phyloP scores from a whole-genome alignment of 805 yeast genomes.

The Candida awuae region DNA sequence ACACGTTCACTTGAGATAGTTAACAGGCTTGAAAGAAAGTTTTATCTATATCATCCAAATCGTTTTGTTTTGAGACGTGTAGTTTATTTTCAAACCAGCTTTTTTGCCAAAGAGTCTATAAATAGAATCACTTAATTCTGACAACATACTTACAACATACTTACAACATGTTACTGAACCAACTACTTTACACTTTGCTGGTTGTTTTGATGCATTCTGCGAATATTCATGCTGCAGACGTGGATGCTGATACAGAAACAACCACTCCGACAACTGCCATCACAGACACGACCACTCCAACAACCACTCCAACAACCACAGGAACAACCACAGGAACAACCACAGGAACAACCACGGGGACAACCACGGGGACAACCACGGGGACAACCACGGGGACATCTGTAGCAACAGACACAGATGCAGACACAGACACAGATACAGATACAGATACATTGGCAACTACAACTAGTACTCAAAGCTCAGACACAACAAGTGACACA shows the following conservation, averaged over 20 bases:
- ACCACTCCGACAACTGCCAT: conserved; percentile 1
- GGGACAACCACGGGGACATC: conserved; percentile 8
- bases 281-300: conserved; percentile 2
- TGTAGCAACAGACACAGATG: conserved; percentile 18
- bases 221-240: conserved; percentile 4
- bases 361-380: conserved; percentile 9
- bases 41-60: no score
- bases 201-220: conserved; percentile 14
- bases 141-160: neutral
- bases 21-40: no score
- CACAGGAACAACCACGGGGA: conserved; percentile 7
- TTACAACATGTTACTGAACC: conserved; percentile 1
- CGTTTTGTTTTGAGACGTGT: no score
- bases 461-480: neutral
- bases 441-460: neutral
- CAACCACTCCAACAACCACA: conserved; percentile 8
- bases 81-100: no score
- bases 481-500: neutral
- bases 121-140: neutral
- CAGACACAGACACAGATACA: conserved; percentile 13
- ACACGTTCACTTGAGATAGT: no score
- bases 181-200: neutral
- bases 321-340: conserved; percentile 8
- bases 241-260: neutral
- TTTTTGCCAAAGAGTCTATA: no score